These are phyloP conservation scores for Gillenia trifoliata DNA, from an alignment of 306 rosid genomes.

Conservation along the genomic window DNA sequence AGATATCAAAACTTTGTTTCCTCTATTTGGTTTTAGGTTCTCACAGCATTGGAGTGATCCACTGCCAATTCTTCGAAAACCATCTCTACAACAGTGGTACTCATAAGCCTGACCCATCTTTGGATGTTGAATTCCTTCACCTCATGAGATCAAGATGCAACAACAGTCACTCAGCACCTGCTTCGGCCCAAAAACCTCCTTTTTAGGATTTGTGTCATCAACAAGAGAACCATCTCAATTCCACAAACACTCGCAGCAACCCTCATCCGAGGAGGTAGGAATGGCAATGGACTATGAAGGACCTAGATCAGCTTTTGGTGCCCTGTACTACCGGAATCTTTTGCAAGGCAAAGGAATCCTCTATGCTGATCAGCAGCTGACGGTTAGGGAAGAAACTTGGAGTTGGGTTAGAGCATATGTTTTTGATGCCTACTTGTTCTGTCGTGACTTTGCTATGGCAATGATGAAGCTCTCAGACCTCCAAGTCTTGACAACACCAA, in stretches of 20 bases:
- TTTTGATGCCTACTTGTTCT: constrained; percentile 26
- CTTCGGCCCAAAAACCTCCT: not conserved
- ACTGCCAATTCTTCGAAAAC: constrained; percentile 32
- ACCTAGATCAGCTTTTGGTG: constrained; percentile 26
- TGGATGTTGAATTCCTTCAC: constrained; percentile 27
- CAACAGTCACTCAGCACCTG: constrained; percentile 6
- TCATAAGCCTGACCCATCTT: constrained; percentile 38
- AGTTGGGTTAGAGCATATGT: constrained; percentile 35
- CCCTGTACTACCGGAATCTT: constrained; percentile 17
- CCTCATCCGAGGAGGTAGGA: constrained; percentile 25
- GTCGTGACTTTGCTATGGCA: constrained; percentile 27
- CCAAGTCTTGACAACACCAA: constrained; percentile 31
- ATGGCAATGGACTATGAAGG: constrained; percentile 16
- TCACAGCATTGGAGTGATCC: constrained; percentile 38
- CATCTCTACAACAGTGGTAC: constrained; percentile 28
- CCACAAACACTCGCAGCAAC: not conserved
- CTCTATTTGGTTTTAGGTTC: not conserved
- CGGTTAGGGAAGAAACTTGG: constrained; percentile 26
- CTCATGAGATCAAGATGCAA: constrained; percentile 34
- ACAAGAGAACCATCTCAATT: not conserved
- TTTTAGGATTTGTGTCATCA: not conserved
- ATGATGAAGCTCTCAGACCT: constrained; percentile 44
- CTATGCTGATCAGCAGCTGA: constrained; percentile 39
- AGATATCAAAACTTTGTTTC: not conserved
- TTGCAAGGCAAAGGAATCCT: constrained; percentile 36